Conservation (phyloP, 2,329 filamentous ascomycete species). For the Microcyclosporella mali region DNA sequence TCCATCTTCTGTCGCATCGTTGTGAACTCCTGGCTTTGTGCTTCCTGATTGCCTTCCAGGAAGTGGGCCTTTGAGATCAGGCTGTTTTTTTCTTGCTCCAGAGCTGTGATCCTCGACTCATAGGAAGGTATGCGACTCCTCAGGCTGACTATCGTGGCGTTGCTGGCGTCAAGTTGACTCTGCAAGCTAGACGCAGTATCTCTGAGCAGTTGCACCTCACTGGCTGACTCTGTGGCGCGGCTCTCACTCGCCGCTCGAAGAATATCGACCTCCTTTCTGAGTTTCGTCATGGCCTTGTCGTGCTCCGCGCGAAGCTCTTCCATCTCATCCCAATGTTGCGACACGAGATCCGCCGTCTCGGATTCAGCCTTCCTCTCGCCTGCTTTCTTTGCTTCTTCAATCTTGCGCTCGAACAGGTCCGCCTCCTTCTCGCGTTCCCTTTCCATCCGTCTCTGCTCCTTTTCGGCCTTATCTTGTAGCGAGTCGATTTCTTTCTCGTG, state of each 20-base stretch:
- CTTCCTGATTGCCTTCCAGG: conserved; percentile 81
- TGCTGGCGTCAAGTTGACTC: conserved; percentile 44
- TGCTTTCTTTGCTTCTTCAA: conserved; percentile 40
- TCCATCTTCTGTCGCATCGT: conserved; percentile 74
- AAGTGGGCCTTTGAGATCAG: conserved; percentile 80
- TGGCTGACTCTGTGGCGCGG: conserved; percentile 47
- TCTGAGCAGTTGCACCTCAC: conserved; percentile 40
- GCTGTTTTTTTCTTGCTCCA: conserved; percentile 70
- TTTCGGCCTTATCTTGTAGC: conserved; percentile 23
- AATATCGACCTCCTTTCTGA: conserved; percentile 45
- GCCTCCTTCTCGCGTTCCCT: conserved; percentile 47
- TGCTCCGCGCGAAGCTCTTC: conserved; percentile 58
- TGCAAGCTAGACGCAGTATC: conserved; percentile 21
- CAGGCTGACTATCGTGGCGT: conserved; percentile 52
- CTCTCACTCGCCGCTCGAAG: conserved; percentile 50
- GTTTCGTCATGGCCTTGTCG: conserved; percentile 61
- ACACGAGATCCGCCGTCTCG: conserved; percentile 54
- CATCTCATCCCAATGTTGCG: conserved; percentile 62
- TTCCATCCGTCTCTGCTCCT: conserved; percentile 23
- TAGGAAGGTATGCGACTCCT: conserved; percentile 47
- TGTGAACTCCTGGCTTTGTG: conserved; percentile 79
- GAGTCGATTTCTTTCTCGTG: conserved; percentile 25
- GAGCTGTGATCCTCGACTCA: conserved; percentile 50
- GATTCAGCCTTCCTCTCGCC: conserved; percentile 41
- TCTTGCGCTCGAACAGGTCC: conserved; percentile 50